Evolutionary conservation across 1,284 basidiomycete species (phyloP).

Genomic region (Malassezia sympodialis): DNA sequence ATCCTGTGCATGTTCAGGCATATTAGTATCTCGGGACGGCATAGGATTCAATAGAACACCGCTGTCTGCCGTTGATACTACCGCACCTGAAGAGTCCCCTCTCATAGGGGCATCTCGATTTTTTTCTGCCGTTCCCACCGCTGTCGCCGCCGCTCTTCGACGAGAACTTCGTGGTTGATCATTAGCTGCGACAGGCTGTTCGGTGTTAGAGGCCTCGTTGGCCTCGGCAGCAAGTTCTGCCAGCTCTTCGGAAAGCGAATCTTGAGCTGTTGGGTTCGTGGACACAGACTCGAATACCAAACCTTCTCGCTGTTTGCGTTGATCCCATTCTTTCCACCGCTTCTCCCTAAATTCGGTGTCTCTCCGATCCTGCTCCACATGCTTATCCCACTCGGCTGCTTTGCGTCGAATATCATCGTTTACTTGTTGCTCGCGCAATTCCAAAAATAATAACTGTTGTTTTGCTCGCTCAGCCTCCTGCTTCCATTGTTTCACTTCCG

Average conservation of each 20-base stretch:
- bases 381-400: conserved; percentile 9
- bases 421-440: not conserved
- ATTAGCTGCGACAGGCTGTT: not conserved
- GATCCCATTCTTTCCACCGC: conserved; percentile 6
- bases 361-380: not conserved
- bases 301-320: not conserved
- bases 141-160: not conserved
- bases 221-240: conserved; percentile 11
- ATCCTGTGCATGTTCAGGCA: not conserved
- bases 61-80: not conserved
- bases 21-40: not conserved
- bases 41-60: no score
- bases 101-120: not conserved
- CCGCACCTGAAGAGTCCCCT: not conserved
- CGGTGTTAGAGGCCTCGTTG: not conserved
- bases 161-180: not conserved
- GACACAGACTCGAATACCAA: not conserved
- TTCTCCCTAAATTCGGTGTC: not conserved
- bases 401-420: conserved; percentile 8
- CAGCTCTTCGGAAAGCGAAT: not conserved
- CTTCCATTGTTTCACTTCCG: not conserved
- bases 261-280: not conserved
- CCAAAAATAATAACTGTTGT: not conserved
- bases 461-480: not conserved
- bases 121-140: no score